Base-by-base conservation (phyloP, 805 yeast genomes). In the Maudiozyma serrabonitensis region DNA sequence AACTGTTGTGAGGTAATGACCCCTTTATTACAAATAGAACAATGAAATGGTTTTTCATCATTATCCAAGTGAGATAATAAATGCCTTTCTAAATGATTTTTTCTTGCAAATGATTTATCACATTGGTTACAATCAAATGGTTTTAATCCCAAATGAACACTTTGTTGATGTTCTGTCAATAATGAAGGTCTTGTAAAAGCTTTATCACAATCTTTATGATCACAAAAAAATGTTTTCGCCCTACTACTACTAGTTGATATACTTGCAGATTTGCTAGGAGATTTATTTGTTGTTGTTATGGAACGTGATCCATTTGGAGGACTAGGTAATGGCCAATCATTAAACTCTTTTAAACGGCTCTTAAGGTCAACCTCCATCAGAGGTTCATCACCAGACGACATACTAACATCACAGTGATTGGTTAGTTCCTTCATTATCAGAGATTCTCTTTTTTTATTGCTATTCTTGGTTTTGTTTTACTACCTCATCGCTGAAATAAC, bases 11-110 rank as follows among this genome's bases (percentile, higher is more conserved):
- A 64, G 0, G 95, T 76, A 47, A 81, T 82, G 46, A 86, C 83
- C 3, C 96, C 95, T 64, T 88, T 89, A 1, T 82, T 82, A 62
- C 99, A 93, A 1, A 74, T 62, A 0, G 79, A 64, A 60, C 98
- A 90, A 41, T 74, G 76, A 60, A 75, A 81, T 0, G 95, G 95
- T 57, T 84, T 86, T 3, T 74, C 76, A 1, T 70, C 73, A 2
- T 71, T 54, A 16, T 19, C 35, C n/a, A 47, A 28, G 61, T 90
- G 96, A 18, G 87, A 79, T 23, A 84, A 63, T 47, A 71, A 53
- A 63, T 93, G 99, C 26, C 87, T 77, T 46, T 80, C 76, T 41
- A 91, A 69, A 68, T 91, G 97, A n/a, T 86, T 79, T 53, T 82
- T 84, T 47, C 96, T 74, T 16, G 79, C 71, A 60, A 88, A 93